Conservation (phyloP, 129 eudicot species). For the Calendula officinalis region DNA sequence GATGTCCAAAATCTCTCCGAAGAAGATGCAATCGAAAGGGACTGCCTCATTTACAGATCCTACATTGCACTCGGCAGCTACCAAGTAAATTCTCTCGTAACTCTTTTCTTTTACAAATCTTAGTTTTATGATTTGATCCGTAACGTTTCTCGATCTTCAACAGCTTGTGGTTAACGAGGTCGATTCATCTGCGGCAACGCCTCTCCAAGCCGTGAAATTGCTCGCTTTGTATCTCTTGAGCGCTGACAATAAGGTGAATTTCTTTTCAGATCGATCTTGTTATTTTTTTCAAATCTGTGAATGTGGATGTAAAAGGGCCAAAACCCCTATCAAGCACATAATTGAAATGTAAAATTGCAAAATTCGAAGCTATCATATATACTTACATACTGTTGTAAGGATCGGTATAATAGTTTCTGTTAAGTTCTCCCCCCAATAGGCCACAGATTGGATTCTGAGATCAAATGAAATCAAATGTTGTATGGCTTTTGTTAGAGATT, state of each 20-base stretch:
- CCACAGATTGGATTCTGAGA: too few relatives aligned
- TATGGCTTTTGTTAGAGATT: too few relatives aligned
- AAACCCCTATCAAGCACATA: too few relatives aligned
- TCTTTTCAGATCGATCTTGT: background rate
- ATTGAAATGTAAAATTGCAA: too few relatives aligned
- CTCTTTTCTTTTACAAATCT: too few relatives aligned
- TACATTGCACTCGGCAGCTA: constrained; percentile 91
- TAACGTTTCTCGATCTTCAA: constrained; percentile 8
- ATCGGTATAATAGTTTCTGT: too few relatives aligned
- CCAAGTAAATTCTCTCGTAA: constrained; percentile 35
- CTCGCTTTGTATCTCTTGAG: constrained; percentile 77
- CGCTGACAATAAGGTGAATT: constrained; percentile 62
- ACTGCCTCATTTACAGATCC: constrained; percentile 76
- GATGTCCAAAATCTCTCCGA: constrained; percentile 68
- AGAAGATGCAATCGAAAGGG: constrained; percentile 77
- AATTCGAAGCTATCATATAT: too few relatives aligned
- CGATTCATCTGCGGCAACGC: constrained; percentile 80
- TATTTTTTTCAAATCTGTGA: background rate
- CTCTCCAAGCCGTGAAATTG: constrained; percentile 92
- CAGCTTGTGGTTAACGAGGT: constrained; percentile 93
- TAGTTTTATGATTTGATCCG: constrained; percentile 10
- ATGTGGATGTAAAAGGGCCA: background rate
- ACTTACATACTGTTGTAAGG: too few relatives aligned
- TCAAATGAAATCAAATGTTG: too few relatives aligned
- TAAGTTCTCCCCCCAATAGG: too few relatives aligned